Evolutionary conservation across 2,329 filamentous ascomycete species (phyloP), one percentile per base, ranked within the genome.

Genomic region (Hypocreales sp.): DNA sequence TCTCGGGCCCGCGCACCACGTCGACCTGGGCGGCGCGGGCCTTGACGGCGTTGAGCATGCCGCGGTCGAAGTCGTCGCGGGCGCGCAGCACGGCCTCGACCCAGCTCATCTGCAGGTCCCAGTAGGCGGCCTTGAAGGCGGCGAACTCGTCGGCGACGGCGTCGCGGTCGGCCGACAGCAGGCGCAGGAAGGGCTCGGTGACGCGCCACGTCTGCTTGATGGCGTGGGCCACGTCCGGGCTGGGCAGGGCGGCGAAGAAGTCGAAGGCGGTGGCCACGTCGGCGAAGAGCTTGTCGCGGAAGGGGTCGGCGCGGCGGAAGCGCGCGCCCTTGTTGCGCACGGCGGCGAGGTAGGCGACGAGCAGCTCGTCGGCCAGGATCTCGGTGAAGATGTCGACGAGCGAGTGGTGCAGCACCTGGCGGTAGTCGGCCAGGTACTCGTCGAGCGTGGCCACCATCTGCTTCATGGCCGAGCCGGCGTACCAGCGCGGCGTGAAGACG

Each of bases 41-140:
- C 62, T 95, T 95, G 26, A 95, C 78, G 12, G 72, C 68, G 46
- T 83, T 90, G 36, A 95, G 53, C 80, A 95, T 83, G 33, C 71
- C 68, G 39, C 87, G 66, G 52, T 95, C 90, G 55, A 92, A 95
- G 57, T 98, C 90, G 51, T 98, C 90, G 40, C 92, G 65, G 2
- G 74, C 66, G 39, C 86, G 68, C 36, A 98, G 48, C 25, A 93
- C 87, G 6, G 81, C 79, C 61, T 98, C 92, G 7, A 98, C 84
- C 90, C 90, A 98, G 24, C 75, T 78, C 32, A 95, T 75, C 51
- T 92, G 83, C 47, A 95, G 60, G 54, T 98, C 90, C 81, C 87
- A 93, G 52, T 93, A 94, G 24, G 71, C 66, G 21, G 56, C 60
- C 63, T 94, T 95, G 58, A 98, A 87, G 5, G 61, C 58, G 40